Conservation (phyloP, 1,284 basidiomycete species). For the Coriolopsis trogii region DNA sequence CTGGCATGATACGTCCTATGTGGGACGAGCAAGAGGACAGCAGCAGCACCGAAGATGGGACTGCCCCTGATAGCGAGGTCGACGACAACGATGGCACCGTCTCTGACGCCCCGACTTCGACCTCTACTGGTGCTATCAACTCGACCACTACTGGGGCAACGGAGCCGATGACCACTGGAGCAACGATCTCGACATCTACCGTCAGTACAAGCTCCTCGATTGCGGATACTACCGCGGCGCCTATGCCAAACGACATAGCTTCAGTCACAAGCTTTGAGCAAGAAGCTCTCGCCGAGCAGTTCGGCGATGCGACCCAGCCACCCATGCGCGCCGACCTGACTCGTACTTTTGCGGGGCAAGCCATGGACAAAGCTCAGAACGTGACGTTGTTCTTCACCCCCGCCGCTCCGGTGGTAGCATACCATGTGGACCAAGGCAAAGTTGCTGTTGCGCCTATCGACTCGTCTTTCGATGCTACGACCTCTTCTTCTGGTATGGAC, state of each 20-base stretch:
- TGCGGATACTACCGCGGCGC: constrained; percentile 4
- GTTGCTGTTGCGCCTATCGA: neutral
- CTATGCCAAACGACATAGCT: constrained; percentile 16
- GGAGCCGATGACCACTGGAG: no score
- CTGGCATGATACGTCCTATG: constrained; percentile 55
- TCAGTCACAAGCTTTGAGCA: constrained; percentile 26
- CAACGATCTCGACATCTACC: no score
- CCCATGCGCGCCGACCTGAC: constrained; percentile 17
- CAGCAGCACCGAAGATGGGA: neutral
- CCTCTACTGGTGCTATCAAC: neutral
- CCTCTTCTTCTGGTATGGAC: neutral
- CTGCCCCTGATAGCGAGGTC: constrained; percentile 9
- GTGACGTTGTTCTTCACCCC: constrained; percentile 53
- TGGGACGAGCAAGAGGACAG: constrained; percentile 41
- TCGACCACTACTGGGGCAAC: no score
- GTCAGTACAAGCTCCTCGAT: neutral
- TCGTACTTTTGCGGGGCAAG: constrained; percentile 20
- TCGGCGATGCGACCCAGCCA: constrained; percentile 26
- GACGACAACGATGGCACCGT: constrained; percentile 23
- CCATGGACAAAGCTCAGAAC: constrained; percentile 34
- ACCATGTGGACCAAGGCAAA: constrained; percentile 1
- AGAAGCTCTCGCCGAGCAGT: constrained; percentile 20
- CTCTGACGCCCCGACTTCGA: constrained; percentile 11
- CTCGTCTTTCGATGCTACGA: neutral
- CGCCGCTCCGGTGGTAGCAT: constrained; percentile 35